Percentiles rank a stretch among this genome's conserved stretches.
Evolutionary conservation across 208 protist genomes (phyloP).

Genomic region (Acanthamoeba castellanii): DNA sequence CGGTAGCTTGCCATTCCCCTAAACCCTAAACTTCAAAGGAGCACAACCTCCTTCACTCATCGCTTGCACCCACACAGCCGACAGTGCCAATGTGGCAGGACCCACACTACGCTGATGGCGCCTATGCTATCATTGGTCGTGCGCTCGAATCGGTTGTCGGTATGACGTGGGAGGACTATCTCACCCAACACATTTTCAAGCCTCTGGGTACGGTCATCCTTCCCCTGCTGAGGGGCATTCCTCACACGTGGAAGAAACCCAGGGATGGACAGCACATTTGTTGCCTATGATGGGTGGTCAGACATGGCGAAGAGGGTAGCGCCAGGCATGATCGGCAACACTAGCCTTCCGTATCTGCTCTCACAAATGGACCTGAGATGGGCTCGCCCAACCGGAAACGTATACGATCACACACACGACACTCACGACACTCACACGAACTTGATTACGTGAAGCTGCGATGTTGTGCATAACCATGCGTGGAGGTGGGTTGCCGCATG

Average conservation of each 20-base stretch:
- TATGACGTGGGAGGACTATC: constrained; percentile 20
- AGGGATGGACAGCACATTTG: constrained; percentile 38
- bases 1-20: background rate
- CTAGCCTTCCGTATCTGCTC: background rate
- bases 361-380: constrained; percentile 22
- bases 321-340: background rate
- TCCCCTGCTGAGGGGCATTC: no score
- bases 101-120: constrained; percentile 31
- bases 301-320: constrained; percentile 42
- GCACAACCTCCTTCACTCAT: no score
- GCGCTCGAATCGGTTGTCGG: constrained; percentile 21
- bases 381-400: constrained; percentile 47
- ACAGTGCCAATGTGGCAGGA: background rate
- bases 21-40: background rate
- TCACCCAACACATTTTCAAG: constrained; percentile 39
- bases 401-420: background rate
- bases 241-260: background rate
- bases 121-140: constrained; percentile 40
- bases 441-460: no score
- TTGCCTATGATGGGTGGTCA: background rate
- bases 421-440: background rate
- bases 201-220: background rate
- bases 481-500: background rate
- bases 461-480: background rate
- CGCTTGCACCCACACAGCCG: background rate